phyloP scores from a whole-genome alignment of 164 flowering plant species.

The Umbilicus rupestris region DNA sequence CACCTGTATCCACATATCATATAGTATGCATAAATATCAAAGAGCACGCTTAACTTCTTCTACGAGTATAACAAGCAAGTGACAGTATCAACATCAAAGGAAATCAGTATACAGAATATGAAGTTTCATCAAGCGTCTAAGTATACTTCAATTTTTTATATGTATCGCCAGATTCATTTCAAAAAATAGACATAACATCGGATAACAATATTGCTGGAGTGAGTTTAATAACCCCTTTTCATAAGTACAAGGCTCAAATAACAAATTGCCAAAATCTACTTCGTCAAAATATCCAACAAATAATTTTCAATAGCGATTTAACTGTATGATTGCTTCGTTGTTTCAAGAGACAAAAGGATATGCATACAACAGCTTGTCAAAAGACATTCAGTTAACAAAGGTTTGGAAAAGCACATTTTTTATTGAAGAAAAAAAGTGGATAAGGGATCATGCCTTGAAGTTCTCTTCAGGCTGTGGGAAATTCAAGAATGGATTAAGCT shows the following conservation, averaged over 20 bases:
- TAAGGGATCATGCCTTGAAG: constrained; percentile 39
- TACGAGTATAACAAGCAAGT: neutral
- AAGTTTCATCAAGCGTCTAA: neutral
- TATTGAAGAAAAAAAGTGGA: neutral
- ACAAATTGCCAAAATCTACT: neutral
- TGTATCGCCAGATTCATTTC: neutral
- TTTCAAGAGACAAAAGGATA: neutral
- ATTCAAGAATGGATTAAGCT: constrained; percentile 64
- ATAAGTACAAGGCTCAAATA: neutral
- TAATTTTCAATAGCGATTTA: neutral
- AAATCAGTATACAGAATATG: neutral
- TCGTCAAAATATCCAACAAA: neutral
- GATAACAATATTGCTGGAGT: neutral
- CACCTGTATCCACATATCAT: constrained; percentile 39
- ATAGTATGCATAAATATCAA: neutral
- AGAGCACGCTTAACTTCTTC: neutral
- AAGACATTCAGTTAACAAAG: neutral
- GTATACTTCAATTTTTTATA: neutral
- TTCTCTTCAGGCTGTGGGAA: constrained; percentile 89
- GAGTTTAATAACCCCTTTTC: neutral
- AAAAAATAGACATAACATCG: neutral
- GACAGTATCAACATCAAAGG: neutral
- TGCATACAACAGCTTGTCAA: neutral
- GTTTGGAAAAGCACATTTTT: neutral
- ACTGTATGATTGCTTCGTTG: neutral